phyloP scores from a whole-genome alignment of 176 grass and related monocot genomes.

The Triticum monococcum region DNA sequence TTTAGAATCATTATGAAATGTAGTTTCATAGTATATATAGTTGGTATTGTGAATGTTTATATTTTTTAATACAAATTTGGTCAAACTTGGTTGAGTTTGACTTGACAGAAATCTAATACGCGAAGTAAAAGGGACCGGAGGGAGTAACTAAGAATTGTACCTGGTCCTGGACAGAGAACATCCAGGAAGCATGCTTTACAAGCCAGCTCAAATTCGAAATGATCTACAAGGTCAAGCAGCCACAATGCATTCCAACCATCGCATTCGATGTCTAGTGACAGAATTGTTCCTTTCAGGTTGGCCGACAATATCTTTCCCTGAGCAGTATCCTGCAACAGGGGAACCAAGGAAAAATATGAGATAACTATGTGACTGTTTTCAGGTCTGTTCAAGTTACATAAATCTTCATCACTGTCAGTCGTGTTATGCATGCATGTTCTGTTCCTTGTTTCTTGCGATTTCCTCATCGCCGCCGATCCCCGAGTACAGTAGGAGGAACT shows the following conservation, averaged over 20 bases:
- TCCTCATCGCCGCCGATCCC: background rate
- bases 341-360: background rate
- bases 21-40: no score
- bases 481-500: conserved; percentile 7
- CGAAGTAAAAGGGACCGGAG: no score
- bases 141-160: background rate
- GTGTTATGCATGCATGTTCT: background rate
- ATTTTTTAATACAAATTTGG: no score
- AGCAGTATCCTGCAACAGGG: conserved; percentile 6
- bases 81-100: no score
- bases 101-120: no score
- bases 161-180: background rate
- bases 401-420: background rate
- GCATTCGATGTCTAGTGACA: background rate
- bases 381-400: conserved; percentile 18
- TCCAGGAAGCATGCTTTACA: background rate
- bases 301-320: background rate
- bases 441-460: background rate
- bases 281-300: conserved; percentile 19
- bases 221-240: conserved; percentile 15
- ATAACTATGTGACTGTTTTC: conserved; percentile 16
- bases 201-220: background rate
- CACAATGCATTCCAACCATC: conserved; percentile 3
- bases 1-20: no score
- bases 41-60: no score